These are phyloP conservation scores for Sphagnum tenellum DNA, from an alignment of 225 moss, liverwort and hornwort species.

Conservation along the genomic window DNA sequence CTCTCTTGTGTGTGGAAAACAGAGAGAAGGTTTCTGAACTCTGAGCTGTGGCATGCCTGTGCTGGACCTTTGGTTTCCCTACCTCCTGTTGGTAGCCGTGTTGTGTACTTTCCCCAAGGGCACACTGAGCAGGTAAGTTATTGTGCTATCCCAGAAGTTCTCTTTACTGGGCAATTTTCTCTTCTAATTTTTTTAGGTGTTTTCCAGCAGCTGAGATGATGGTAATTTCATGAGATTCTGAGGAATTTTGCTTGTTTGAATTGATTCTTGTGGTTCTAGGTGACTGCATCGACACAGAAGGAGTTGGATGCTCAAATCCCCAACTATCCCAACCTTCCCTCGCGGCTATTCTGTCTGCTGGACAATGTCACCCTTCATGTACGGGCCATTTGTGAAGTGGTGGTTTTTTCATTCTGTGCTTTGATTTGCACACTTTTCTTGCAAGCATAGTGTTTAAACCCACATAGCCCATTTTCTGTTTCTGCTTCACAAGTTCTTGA, in stretches of 20 bases:
- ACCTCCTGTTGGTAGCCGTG: slow-evolving; percentile 40
- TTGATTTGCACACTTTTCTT: too few species aligned
- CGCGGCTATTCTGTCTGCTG: slow-evolving; percentile 39
- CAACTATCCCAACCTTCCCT: slow-evolving; percentile 49
- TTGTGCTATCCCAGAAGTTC: too few species aligned
- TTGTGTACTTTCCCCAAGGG: slow-evolving; percentile 53
- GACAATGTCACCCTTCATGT: slow-evolving; percentile 56
- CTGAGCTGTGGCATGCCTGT: slow-evolving; percentile 57
- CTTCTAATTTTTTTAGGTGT: too few species aligned
- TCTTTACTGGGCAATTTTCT: too few species aligned
- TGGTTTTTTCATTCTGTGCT: too few species aligned
- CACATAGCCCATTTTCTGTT: too few species aligned
- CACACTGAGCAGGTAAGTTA: slow-evolving; percentile 42
- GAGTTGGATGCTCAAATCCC: slow-evolving; percentile 48
- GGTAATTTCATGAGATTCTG: too few species aligned
- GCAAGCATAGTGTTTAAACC: too few species aligned
- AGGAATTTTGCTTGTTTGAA: too few species aligned
- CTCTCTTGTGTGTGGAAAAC: neutral
- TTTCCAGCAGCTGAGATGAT: too few species aligned
- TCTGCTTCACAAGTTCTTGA: too few species aligned
- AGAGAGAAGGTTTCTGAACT: slow-evolving; percentile 44
- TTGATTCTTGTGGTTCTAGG: slow-evolving; percentile 10
- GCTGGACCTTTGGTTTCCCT: slow-evolving; percentile 51
- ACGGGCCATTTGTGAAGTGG: neutral
- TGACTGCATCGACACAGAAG: slow-evolving; percentile 50